These are phyloP conservation scores for Colletotrichum somersetense DNA, from an alignment of 2,329 filamentous ascomycete species.

Conservation along the genomic window DNA sequence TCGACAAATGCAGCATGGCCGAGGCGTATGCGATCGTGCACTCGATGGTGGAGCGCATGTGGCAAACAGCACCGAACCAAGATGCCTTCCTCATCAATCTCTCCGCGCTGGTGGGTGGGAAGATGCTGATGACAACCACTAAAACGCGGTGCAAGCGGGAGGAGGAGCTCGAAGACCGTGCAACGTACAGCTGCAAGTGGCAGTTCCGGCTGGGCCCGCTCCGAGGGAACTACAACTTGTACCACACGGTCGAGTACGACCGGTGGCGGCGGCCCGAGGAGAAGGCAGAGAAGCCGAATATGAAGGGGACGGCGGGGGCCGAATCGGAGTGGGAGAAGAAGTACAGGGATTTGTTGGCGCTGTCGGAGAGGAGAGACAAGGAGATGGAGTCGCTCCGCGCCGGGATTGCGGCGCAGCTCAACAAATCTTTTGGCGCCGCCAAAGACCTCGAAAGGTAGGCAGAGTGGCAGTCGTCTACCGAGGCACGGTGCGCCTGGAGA, in stretches of 20 bases:
- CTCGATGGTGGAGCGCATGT: slow-evolving; percentile 65
- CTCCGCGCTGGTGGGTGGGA: slow-evolving; percentile 67
- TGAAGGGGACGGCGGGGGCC: slow-evolving; percentile 2
- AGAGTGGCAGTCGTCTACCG: too few species aligned
- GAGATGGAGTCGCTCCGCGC: slow-evolving; percentile 60
- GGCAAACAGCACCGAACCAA: slow-evolving; percentile 62
- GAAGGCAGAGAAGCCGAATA: slow-evolving; percentile 46
- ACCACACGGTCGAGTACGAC: slow-evolving; percentile 59
- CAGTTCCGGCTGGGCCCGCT: slow-evolving; percentile 67
- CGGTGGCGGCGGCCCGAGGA: slow-evolving; percentile 54
- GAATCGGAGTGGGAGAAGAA: slow-evolving; percentile 61
- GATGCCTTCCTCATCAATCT: slow-evolving; percentile 72
- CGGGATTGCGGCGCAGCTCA: slow-evolving; percentile 56
- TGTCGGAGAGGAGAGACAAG: slow-evolving; percentile 70
- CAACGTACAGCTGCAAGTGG: slow-evolving; percentile 67
- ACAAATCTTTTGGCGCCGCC: slow-evolving; percentile 3
- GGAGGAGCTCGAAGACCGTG: slow-evolving; percentile 56
- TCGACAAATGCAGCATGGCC: slow-evolving; percentile 60
- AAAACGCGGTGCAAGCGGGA: slow-evolving; percentile 58
- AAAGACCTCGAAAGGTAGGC: slow-evolving; percentile 10
- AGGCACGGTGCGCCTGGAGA: neutral
- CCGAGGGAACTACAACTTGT: slow-evolving; percentile 65
- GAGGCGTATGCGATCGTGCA: slow-evolving; percentile 68
- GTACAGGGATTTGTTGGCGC: slow-evolving; percentile 69
- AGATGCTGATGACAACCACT: slow-evolving; percentile 60